phyloP scores from a whole-genome alignment of 805 yeast genomes.

The Ogataea minuta region DNA sequence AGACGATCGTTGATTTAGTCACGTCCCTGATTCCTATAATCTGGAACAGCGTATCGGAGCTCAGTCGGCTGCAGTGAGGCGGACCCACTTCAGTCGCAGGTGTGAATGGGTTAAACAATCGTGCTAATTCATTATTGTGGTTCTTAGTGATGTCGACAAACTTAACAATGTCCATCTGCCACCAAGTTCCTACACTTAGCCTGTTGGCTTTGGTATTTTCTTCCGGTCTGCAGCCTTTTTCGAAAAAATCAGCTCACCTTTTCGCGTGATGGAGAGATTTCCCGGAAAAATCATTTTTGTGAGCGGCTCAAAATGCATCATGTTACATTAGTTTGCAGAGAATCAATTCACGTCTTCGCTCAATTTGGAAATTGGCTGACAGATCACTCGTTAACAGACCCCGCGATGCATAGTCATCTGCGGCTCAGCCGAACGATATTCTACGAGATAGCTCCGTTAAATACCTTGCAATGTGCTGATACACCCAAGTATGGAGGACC shows the following conservation, averaged over 20 bases:
- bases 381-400: background rate
- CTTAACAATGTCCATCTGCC: slow-evolving; percentile 5
- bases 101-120: slow-evolving; percentile 12
- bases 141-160: slow-evolving; percentile 11
- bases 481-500: slow-evolving; percentile 26
- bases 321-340: background rate
- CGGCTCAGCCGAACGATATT: slow-evolving; percentile 1
- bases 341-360: background rate
- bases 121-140: slow-evolving; percentile 5
- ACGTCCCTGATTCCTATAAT: slow-evolving; percentile 56
- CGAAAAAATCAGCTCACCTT: slow-evolving; percentile 5
- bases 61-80: slow-evolving; percentile 6
- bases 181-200: too few relatives aligned
- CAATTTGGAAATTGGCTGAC: slow-evolving; percentile 5
- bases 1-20: slow-evolving; percentile 47
- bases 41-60: slow-evolving; percentile 43
- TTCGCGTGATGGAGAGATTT: slow-evolving; percentile 9
- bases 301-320: slow-evolving; percentile 3
- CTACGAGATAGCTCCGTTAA: slow-evolving; percentile 4
- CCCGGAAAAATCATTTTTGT: background rate
- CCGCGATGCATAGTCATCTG: slow-evolving; percentile 7
- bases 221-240: background rate
- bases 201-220: too few relatives aligned
- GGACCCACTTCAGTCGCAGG: slow-evolving; percentile 4
- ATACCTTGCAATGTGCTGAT: background rate